Evolutionary conservation across 2,329 filamentous ascomycete species (phyloP).

Genomic region (Ceratocystis cacaofunesta): DNA sequence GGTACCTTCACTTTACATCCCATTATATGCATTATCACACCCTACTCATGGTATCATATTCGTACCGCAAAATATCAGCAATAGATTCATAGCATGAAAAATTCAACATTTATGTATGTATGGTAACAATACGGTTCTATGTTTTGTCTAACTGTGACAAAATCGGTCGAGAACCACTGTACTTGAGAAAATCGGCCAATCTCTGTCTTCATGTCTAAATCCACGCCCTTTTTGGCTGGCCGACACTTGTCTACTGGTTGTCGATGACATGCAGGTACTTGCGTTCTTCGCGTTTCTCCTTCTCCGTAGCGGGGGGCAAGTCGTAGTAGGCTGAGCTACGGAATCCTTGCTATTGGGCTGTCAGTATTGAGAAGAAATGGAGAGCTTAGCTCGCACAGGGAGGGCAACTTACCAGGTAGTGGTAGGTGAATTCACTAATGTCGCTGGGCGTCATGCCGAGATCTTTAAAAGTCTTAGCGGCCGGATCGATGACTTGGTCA

Average conservation of each 20-base stretch:
- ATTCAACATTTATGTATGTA: neutral
- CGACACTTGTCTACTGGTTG: constrained; percentile 47
- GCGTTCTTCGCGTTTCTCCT: constrained; percentile 86
- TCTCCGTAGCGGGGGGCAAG: constrained; percentile 83
- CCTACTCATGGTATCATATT: neutral
- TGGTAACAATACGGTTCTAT: constrained; percentile 6
- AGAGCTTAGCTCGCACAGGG: neutral
- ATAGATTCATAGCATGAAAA: neutral
- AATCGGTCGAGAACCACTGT: constrained; percentile 11
- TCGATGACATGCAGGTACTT: constrained; percentile 93
- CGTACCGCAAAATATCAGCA: neutral
- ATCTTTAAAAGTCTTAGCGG: constrained; percentile 90
- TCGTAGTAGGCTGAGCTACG: constrained; percentile 82
- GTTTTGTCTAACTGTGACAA: constrained; percentile 13
- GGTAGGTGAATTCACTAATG: constrained; percentile 73
- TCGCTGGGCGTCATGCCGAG: constrained; percentile 81
- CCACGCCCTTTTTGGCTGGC: neutral
- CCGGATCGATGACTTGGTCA: constrained; percentile 79
- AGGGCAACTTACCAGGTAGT: constrained; percentile 62
- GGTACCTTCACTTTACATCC: neutral
- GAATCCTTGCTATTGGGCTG: constrained; percentile 58
- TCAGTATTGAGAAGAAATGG: constrained; percentile 22
- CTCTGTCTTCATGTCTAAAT: neutral
- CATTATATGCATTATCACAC: neutral
- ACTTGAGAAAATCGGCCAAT: constrained; percentile 7